These are phyloP conservation scores for Ophiostoma sp. DNA, from an alignment of 2,329 filamentous ascomycete genomes.

Conservation along the genomic window DNA sequence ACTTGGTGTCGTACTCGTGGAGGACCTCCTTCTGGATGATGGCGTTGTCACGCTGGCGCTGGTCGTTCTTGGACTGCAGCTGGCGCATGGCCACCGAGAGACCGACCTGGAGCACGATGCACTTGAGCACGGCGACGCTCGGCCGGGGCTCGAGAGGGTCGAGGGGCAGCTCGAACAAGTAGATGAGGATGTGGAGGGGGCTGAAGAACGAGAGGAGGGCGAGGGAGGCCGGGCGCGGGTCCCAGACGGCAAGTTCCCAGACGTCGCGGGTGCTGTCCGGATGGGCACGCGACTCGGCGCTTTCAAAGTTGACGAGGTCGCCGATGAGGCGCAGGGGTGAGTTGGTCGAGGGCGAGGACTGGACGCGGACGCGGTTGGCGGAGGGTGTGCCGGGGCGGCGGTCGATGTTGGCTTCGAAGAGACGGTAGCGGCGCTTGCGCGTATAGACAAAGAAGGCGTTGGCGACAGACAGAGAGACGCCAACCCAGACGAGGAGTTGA, in stretches of 20 bases:
- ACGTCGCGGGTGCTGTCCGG: conserved; percentile 82
- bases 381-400: conserved; percentile 75
- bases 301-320: conserved; percentile 64
- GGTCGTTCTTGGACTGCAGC: conserved; percentile 71
- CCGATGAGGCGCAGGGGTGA: conserved; percentile 78
- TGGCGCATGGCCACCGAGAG: conserved; percentile 76
- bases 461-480: conserved; percentile 64
- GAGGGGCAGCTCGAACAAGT: conserved; percentile 84
- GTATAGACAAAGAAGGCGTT: conserved; percentile 84
- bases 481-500: conserved; percentile 67
- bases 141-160: conserved; percentile 73
- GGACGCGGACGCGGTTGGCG: conserved; percentile 82
- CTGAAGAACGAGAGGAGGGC: conserved; percentile 88
- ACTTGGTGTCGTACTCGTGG: conserved; percentile 95
- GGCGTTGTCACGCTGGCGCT: conserved; percentile 80
- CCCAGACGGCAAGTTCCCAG: conserved; percentile 94
- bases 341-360: conserved; percentile 70
- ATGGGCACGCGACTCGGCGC: conserved; percentile 80
- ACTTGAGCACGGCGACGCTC: conserved; percentile 81
- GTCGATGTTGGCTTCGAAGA: conserved; percentile 87
- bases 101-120: conserved; percentile 71
- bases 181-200: conserved; percentile 87
- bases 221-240: conserved; percentile 81
- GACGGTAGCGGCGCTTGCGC: conserved; percentile 80
- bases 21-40: conserved; percentile 90